phyloP scores from a whole-genome alignment of 495 filamentous ascomycete species.

The Talaromyces trachyspermus region DNA sequence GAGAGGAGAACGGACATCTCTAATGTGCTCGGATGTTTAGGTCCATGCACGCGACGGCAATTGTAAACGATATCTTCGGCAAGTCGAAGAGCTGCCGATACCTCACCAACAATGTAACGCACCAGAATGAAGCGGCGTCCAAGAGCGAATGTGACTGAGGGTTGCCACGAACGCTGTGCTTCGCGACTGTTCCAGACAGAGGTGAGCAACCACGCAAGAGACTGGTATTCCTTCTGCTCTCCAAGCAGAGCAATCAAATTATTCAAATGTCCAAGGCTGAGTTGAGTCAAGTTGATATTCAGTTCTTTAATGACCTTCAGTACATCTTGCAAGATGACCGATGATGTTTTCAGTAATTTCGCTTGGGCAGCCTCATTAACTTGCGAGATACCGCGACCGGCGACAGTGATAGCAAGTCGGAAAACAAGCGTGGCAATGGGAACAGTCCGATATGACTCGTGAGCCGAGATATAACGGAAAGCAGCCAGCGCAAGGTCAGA shows the following conservation, averaged over 20 bases:
- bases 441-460: slow-evolving; percentile 18
- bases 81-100: slow-evolving; percentile 25
- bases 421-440: slow-evolving; percentile 25
- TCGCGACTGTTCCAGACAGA: slow-evolving; percentile 30
- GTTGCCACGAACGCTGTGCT: slow-evolving; percentile 13
- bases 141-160: slow-evolving; percentile 24
- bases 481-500: slow-evolving; percentile 24
- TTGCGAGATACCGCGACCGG: slow-evolving; percentile 16
- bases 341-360: slow-evolving; percentile 17
- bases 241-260: slow-evolving; percentile 27
- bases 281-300: slow-evolving; percentile 22
- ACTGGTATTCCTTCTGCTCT: slow-evolving; percentile 31
- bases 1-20: slow-evolving; percentile 33
- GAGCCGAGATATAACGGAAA: slow-evolving; percentile 25
- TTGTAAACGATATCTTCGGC: slow-evolving; percentile 38
- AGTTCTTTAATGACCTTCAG: slow-evolving; percentile 19
- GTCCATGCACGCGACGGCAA: slow-evolving; percentile 31
- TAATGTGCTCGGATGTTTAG: slow-evolving; percentile 25
- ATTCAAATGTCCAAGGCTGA: slow-evolving; percentile 26
- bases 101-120: slow-evolving; percentile 27
- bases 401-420: slow-evolving; percentile 21
- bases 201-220: slow-evolving; percentile 27
- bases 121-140: slow-evolving; percentile 32
- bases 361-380: slow-evolving; percentile 14
- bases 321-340: slow-evolving; percentile 18